A percentile compares a stretch with the other conserved stretches of the same genome.
Evolutionary conservation across 2,329 filamentous ascomycete species (phyloP).

Genomic region (Paecilomyces sp.): DNA sequence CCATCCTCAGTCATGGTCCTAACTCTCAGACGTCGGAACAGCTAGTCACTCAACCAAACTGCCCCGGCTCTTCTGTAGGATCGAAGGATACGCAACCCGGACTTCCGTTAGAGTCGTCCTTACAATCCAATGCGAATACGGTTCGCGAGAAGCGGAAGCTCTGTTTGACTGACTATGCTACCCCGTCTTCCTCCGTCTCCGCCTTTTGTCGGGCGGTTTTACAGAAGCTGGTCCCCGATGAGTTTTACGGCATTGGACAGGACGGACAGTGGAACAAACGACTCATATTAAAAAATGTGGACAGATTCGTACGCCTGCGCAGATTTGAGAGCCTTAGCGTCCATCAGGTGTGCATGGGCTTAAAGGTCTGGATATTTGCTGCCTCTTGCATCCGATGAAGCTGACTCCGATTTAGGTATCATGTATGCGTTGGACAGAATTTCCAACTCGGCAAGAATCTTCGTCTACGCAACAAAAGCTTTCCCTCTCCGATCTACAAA

Average conservation of each 20-base stretch:
- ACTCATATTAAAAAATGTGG: conserved; percentile 59
- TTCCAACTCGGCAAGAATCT: conserved; percentile 34
- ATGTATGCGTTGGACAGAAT: conserved; percentile 65
- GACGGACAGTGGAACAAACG: conserved; percentile 53
- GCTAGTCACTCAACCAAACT: not conserved
- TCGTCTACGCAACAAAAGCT: conserved; percentile 41
- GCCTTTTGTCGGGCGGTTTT: conserved; percentile 79
- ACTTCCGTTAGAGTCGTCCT: conserved; percentile 6
- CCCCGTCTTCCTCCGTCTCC: conserved; percentile 62
- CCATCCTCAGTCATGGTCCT: not conserved
- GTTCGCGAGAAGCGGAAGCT: conserved; percentile 9
- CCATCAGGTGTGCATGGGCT: conserved; percentile 66
- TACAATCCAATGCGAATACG: not conserved
- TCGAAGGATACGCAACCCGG: not conserved
- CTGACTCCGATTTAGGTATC: conserved; percentile 46
- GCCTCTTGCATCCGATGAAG: conserved; percentile 1
- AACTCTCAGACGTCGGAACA: not conserved
- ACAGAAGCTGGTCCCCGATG: conserved; percentile 62
- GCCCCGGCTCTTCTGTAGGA: not conserved
- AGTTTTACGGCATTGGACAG: conserved; percentile 62
- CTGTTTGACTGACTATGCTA: conserved; percentile 61
- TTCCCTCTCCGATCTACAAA: conserved; percentile 63
- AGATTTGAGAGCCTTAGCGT: conserved; percentile 76
- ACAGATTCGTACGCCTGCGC: conserved; percentile 68
- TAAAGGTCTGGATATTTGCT: conserved; percentile 53